Conservation (phyloP, 768 basidiomycete species). For the Sutorius australiensis region DNA sequence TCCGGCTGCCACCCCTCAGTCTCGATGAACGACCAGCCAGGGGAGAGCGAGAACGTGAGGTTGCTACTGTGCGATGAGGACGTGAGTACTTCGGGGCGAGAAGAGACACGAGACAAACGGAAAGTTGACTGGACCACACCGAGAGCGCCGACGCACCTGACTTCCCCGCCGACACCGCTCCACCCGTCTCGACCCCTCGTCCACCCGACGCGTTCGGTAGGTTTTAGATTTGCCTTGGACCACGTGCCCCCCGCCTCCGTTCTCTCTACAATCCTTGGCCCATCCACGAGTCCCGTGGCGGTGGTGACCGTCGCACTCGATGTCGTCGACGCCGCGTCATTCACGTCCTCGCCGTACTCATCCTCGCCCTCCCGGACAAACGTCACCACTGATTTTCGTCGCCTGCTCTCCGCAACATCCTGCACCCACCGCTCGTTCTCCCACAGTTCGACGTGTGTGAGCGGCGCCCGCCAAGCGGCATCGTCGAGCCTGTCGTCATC, state of each 20-base stretch:
- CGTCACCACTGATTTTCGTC: constrained; percentile 1
- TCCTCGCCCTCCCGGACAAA: constrained; percentile 12
- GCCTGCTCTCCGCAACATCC: constrained; percentile 3
- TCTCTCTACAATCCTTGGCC: not conserved
- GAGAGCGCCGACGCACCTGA: not conserved
- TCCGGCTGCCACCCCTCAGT: constrained; percentile 79
- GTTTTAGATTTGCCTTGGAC: constrained; percentile 13
- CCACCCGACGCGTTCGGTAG: constrained; percentile 7
- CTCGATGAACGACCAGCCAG: constrained; percentile 71
- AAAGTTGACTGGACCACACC: not conserved
- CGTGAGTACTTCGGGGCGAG: not conserved
- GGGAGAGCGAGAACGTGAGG: constrained; percentile 72
- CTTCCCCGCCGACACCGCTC: constrained; percentile 10
- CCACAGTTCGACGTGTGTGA: constrained; percentile 69
- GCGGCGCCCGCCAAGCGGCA: constrained; percentile 58
- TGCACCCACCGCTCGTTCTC: constrained; percentile 71
- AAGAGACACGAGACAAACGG: not conserved
- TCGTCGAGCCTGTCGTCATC: constrained; percentile 69
- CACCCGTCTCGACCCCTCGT: constrained; percentile 17
- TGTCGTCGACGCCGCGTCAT: constrained; percentile 4
- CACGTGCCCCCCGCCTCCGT: constrained; percentile 2
- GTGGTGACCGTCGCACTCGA: not conserved
- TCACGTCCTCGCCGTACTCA: not conserved
- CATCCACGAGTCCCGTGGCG: not conserved
- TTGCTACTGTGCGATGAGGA: constrained; percentile 55